phyloP scores from a whole-genome alignment of 495 filamentous ascomycete species.

The Friedmanniomyces endolithicus region DNA sequence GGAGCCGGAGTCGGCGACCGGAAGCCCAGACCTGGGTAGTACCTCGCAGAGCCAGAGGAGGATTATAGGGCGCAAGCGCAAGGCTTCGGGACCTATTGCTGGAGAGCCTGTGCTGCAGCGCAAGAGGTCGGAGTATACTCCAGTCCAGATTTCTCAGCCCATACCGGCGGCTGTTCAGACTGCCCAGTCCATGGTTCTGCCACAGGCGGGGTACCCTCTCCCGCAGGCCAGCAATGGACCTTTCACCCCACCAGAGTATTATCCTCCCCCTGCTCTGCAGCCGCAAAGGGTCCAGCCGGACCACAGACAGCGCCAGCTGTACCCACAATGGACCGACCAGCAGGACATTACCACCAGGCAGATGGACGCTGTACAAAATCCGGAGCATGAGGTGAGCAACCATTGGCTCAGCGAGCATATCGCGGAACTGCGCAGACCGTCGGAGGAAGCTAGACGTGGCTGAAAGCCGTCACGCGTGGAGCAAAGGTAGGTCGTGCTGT shows the following conservation, averaged over 20 bases:
- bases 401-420: conserved; percentile 12
- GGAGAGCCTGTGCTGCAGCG: conserved; percentile 10
- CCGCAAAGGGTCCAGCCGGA: not conserved
- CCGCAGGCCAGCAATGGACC: not conserved
- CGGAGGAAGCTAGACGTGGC: conserved; percentile 5
- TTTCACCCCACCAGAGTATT: not conserved
- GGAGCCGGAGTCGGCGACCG: conserved; percentile 1
- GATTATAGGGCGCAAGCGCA: conserved; percentile 16
- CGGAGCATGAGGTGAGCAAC: conserved; percentile 9
- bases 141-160: not conserved
- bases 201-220: not conserved
- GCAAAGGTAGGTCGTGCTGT: conserved; percentile 5
- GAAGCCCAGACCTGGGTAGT: not conserved
- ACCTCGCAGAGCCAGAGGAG: not conserved
- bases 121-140: not conserved
- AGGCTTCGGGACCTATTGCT: conserved; percentile 4
- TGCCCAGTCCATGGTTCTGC: not conserved
- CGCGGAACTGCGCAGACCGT: conserved; percentile 2
- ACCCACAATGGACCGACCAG: conserved; percentile 14
- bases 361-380: conserved; percentile 10
- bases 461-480: conserved; percentile 4
- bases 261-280: not conserved
- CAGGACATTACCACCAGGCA: conserved; percentile 5
- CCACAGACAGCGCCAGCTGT: not conserved
- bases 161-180: not conserved